Conservation (phyloP, 768 basidiomycete species). For the Suillus variegatus region DNA sequence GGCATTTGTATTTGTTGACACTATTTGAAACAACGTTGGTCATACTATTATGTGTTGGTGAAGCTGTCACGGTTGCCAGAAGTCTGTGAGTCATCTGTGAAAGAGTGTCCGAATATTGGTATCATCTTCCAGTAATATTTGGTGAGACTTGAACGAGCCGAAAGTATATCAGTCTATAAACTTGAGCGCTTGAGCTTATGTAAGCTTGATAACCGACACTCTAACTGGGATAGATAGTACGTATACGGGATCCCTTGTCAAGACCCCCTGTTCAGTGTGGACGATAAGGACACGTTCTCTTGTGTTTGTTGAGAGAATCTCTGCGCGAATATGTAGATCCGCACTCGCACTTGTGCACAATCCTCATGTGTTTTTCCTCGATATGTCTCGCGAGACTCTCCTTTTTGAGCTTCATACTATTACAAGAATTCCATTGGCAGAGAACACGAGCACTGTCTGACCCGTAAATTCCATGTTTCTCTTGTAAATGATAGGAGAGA, state of each 20-base stretch:
- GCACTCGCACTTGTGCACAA: slow-evolving; percentile 24
- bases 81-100: background rate
- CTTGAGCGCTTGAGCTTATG: too few relatives aligned
- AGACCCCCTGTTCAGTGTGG: too few relatives aligned
- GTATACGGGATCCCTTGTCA: background rate
- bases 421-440: background rate
- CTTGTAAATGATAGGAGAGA: background rate
- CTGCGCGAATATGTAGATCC: slow-evolving; percentile 18
- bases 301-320: slow-evolving; percentile 22
- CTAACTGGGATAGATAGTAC: background rate
- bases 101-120: background rate
- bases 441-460: rapidly evolving
- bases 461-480: background rate
- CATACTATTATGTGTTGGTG: background rate
- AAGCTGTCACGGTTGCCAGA: too few relatives aligned
- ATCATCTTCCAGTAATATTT: background rate
- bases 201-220: too few relatives aligned
- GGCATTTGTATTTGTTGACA: background rate
- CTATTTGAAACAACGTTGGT: slow-evolving; percentile 25
- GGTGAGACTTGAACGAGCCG: background rate
- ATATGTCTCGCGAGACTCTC: slow-evolving; percentile 17
- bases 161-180: too few relatives aligned
- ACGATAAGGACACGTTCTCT: background rate
- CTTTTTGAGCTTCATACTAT: background rate
- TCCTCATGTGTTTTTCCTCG: slow-evolving; percentile 25